Base-by-base conservation (phyloP, 352 stramenopile genomes). In the Phytophthora sansomeana region DNA sequence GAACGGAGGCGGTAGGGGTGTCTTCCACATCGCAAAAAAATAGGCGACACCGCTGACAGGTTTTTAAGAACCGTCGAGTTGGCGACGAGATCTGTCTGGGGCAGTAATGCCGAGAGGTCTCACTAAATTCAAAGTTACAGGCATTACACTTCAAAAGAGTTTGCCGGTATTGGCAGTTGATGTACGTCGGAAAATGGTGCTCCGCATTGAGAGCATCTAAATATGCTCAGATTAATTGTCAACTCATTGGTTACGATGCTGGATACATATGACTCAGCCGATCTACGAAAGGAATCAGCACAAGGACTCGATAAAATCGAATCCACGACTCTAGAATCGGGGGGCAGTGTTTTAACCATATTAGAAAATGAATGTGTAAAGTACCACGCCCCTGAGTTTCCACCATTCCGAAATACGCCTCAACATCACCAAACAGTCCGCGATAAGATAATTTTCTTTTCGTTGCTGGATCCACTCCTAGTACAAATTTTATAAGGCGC, bases 71-170 rank as follows among this genome's bases (percentile, higher is more conserved):
- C n/a, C n/a, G n/a, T n/a, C n/a, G n/a, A n/a, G n/a, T n/a, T n/a
- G n/a, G n/a, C n/a, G n/a, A n/a, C n/a, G n/a, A n/a, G n/a, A n/a
- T n/a, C n/a, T n/a, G n/a, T n/a, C n/a, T n/a, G n/a, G n/a, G n/a
- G n/a, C n/a, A n/a, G n/a, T n/a, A n/a, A 5, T 41, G 46, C 28
- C 41, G 46, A 11, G 46, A 53, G 28, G n/a, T n/a, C n/a, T n/a
- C n/a, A n/a, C 46, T 29, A 19, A 9, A 41, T n/a, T n/a, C n/a
- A n/a, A n/a, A n/a, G n/a, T 53, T 53, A 30, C 46, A 53, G 16
- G 36, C 3, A 53, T 19, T 11, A n/a, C 29, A 53, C 8, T n/a
- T 13, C n/a, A 53, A 41, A 13, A 42, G 46, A n/a, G 46, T 6
- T n/a, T n/a, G n/a, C n/a, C 8, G 33, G 33, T 38, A 38, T 38